phyloP scores from a whole-genome alignment of 306 rosid species.

The Rosa persica region DNA sequence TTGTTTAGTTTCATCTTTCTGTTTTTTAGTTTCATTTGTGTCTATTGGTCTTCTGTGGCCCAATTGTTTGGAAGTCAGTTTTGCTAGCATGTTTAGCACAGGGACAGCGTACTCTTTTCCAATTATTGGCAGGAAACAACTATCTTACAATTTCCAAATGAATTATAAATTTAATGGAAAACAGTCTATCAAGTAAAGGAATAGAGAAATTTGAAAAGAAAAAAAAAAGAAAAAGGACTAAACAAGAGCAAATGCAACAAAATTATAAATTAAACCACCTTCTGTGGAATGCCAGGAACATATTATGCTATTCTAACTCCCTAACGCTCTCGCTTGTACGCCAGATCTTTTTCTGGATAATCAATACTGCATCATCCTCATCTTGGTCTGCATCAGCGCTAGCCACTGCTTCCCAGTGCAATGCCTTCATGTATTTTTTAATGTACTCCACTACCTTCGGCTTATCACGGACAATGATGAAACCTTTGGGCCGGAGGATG shows the following conservation, averaged over 20 bases:
- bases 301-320: conserved; percentile 52
- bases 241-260: conserved; percentile 26
- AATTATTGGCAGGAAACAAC: background rate
- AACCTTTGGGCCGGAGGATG: conserved; percentile 83
- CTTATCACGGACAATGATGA: conserved; percentile 70
- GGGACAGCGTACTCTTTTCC: background rate
- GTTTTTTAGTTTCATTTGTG: background rate
- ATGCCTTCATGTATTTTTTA: conserved; percentile 66
- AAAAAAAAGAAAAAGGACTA: background rate
- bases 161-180: conserved; percentile 8
- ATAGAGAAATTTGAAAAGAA: background rate
- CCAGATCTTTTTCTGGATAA: conserved; percentile 91
- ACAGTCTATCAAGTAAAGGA: conserved; percentile 16
- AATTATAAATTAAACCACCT: conserved; percentile 26
- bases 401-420: conserved; percentile 92
- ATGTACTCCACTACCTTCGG: conserved; percentile 63
- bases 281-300: conserved; percentile 2
- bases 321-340: conserved; percentile 79
- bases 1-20: too few species aligned
- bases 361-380: conserved; percentile 56
- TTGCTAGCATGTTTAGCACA: background rate
- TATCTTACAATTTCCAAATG: conserved; percentile 28
- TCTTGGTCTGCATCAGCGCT: conserved; percentile 50
- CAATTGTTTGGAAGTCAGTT: background rate
- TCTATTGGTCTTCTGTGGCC: background rate